These are phyloP conservation scores for Neonectria ditissima DNA, from an alignment of 2,329 filamentous ascomycete genomes.

Conservation along the genomic window DNA sequence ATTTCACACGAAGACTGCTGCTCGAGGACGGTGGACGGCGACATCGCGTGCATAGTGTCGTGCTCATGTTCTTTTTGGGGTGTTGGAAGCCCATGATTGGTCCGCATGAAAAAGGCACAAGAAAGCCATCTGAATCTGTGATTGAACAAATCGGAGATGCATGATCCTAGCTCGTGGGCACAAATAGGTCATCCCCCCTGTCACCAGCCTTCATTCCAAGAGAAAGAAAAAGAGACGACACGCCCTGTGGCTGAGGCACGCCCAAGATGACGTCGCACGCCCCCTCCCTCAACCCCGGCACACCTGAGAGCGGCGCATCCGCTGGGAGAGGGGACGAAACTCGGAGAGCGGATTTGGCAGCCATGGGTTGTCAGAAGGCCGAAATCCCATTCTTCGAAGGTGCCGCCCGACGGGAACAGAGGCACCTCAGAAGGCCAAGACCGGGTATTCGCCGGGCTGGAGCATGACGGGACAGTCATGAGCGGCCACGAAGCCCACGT, in stretches of 20 bases:
- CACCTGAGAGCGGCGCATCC: conserved; percentile 34
- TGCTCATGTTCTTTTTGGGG: conserved; percentile 23
- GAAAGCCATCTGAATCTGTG: conserved; percentile 38
- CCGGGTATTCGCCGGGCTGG: conserved; percentile 38
- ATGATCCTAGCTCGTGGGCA: conserved; percentile 42
- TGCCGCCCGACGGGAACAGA: conserved; percentile 13
- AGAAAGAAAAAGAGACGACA: conserved; percentile 28
- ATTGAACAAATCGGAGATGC: conserved; percentile 45
- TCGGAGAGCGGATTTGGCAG: conserved; percentile 22
- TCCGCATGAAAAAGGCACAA: conserved; percentile 34
- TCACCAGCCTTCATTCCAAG: conserved; percentile 24
- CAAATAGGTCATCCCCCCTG: conserved; percentile 34
- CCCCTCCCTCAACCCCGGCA: conserved; percentile 30
- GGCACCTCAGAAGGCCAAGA: conserved; percentile 9
- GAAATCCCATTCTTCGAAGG: conserved; percentile 20
- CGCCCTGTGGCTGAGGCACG: conserved; percentile 31
- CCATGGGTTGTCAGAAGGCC: conserved; percentile 23
- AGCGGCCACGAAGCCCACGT: conserved; percentile 23
- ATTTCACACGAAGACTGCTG: conserved; percentile 6
- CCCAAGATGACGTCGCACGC: conserved; percentile 24
- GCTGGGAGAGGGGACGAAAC: conserved; percentile 23
- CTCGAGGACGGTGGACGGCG: conserved; percentile 33
- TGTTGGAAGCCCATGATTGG: conserved; percentile 34
- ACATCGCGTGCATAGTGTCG: conserved; percentile 30
- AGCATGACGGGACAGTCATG: conserved; percentile 9